These are phyloP conservation scores for Monascus purpureus DNA, from an alignment of 495 filamentous ascomycete genomes.

Conservation along the genomic window DNA sequence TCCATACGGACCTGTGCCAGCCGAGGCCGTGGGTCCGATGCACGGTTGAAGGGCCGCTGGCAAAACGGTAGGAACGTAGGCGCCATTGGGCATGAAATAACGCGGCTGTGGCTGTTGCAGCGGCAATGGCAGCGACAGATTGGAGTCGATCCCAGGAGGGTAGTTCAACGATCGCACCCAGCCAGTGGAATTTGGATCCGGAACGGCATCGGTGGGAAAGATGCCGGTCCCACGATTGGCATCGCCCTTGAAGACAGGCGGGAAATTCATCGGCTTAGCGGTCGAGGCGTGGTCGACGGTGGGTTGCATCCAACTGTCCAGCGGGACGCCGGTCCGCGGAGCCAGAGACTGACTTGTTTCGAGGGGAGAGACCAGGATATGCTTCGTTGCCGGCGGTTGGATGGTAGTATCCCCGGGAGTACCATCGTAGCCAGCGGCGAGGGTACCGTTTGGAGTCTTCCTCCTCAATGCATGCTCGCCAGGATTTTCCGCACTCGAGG, in stretches of 20 bases:
- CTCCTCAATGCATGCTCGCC: slow-evolving; percentile 72
- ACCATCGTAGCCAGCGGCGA: slow-evolving; percentile 90
- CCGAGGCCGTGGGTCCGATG: slow-evolving; percentile 58
- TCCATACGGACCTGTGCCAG: slow-evolving; percentile 56
- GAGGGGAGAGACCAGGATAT: slow-evolving; percentile 67
- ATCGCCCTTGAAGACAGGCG: slow-evolving; percentile 29
- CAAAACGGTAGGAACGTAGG: slow-evolving; percentile 51
- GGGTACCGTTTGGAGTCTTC: slow-evolving; percentile 87
- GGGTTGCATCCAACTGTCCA: slow-evolving; percentile 20
- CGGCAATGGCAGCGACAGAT: slow-evolving; percentile 34
- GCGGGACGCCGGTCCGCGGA: slow-evolving; percentile 13
- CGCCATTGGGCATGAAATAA: slow-evolving; percentile 29
- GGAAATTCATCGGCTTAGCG: slow-evolving; percentile 25
- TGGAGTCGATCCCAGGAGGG: slow-evolving; percentile 33
- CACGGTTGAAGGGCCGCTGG: slow-evolving; percentile 59
- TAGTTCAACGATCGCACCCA: slow-evolving; percentile 33
- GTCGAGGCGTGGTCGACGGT: slow-evolving; percentile 14
- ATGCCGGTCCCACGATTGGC: slow-evolving; percentile 7
- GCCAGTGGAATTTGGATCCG: slow-evolving; percentile 23
- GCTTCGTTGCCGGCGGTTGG: slow-evolving; percentile 70
- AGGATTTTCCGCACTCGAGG: slow-evolving; percentile 11
- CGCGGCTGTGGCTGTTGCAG: slow-evolving; percentile 22
- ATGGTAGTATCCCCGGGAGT: slow-evolving; percentile 60
- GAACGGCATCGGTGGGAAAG: slow-evolving; percentile 16
- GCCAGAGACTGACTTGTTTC: slow-evolving; percentile 23